Conservation (phyloP, 257 asterid genomes). For the Salvia hispanica region DNA sequence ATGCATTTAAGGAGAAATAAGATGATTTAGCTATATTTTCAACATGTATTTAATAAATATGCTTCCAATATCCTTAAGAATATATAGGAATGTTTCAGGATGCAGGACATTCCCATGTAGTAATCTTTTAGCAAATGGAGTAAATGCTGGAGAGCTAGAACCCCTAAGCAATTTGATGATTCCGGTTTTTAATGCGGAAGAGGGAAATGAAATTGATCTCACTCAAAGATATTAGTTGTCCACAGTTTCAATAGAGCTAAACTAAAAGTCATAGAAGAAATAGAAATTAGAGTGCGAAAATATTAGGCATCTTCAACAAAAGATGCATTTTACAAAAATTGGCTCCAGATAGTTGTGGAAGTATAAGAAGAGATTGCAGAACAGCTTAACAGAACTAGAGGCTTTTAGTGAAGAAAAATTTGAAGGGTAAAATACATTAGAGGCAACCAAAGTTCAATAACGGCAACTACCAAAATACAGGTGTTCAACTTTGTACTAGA, state of each 20-base stretch:
- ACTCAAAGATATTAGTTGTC: background rate
- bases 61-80: slow-evolving; percentile 11
- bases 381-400: background rate
- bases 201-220: background rate
- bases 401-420: slow-evolving; percentile 9
- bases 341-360: background rate
- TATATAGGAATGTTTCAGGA: slow-evolving; percentile 1
- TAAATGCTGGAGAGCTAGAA: background rate
- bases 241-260: slow-evolving; percentile 9
- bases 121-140: background rate
- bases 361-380: slow-evolving; percentile 14
- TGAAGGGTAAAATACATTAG: slow-evolving; percentile 10
- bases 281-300: background rate
- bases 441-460: background rate
- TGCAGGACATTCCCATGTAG: background rate
- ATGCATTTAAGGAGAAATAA: slow-evolving; percentile 4
- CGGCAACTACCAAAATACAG: slow-evolving; percentile 16
- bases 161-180: background rate
- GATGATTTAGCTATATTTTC: background rate
- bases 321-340: background rate
- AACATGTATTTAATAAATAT: background rate
- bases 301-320: background rate
- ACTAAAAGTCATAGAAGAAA: background rate
- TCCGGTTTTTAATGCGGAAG: background rate
- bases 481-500: background rate